Evolutionary conservation across 1,139 yeast species (phyloP).

Genomic region (Protomyces gravidus): DNA sequence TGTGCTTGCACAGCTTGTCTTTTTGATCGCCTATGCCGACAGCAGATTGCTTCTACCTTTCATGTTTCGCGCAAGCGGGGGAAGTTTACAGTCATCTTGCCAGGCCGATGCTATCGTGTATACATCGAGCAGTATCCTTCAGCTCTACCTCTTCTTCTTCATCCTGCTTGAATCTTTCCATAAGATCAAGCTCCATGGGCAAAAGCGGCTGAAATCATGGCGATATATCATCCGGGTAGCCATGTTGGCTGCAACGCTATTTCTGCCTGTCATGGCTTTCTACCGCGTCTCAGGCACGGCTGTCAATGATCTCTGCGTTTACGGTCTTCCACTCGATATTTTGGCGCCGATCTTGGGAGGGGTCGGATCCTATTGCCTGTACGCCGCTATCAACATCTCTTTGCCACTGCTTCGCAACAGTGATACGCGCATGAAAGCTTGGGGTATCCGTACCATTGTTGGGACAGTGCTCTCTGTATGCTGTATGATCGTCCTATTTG

Average conservation of each 20-base stretch:
- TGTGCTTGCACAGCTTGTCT: too few species aligned
- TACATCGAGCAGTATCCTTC: not conserved
- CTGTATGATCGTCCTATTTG: not conserved
- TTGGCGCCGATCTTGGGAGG: not conserved
- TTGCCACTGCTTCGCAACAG: not conserved
- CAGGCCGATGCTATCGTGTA: not conserved
- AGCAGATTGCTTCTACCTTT: too few species aligned
- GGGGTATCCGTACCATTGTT: not conserved
- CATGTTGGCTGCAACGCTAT: too few species aligned
- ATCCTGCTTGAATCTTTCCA: not conserved
- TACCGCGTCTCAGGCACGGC: not conserved
- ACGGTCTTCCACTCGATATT: not conserved
- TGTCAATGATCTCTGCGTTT: not conserved
- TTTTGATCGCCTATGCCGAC: too few species aligned
- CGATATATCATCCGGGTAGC: too few species aligned
- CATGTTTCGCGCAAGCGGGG: too few species aligned
- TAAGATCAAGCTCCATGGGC: too few species aligned
- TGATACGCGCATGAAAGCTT: not conserved
- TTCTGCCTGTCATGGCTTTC: not conserved
- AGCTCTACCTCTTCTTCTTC: not conserved
- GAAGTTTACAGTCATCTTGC: too few species aligned
- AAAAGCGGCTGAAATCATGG: too few species aligned
- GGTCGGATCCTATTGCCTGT: not conserved
- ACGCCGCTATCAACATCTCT: not conserved
- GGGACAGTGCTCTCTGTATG: not conserved